Base-by-base conservation (phyloP, 768 basidiomycete genomes). In the Macrolepiota dolichaula region DNA sequence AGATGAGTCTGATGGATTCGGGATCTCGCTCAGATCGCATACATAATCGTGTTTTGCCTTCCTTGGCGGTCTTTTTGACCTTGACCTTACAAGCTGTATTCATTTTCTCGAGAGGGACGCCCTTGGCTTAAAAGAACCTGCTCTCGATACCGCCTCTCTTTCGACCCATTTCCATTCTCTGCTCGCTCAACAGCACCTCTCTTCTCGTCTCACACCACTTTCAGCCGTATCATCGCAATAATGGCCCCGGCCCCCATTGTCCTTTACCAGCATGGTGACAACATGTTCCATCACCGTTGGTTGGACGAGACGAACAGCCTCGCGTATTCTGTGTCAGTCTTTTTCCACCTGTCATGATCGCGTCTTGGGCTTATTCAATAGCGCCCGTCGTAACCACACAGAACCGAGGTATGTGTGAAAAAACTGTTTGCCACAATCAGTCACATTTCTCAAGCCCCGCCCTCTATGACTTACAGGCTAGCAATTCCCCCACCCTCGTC, bases 401-500 rank as follows among this genome's bases (percentile, higher is more conserved):
- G 59, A 50, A 54, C 19, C 59, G 52, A 61, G 59, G 59, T 61
- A 38, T 49, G 53, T 57, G 57, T 51, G 35, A 37, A 49, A 37
- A 49, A 25, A 13, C 38, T 15, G 7, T 40, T 46, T 35, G 40
- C 40, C 15, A 38, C 47, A 36, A 29, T 22, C 22, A 24, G 49
- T 51, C n/a, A 13, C 22, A 6, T 11, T 37, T 59, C 27, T 19
- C n/a, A 19, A 49, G 24, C 11, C 27, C 19, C 24, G 29, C 19
- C 32, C 51, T n/a, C n/a, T n/a, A n/a, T 42, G 36, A 38, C 50
- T 56, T 29, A 32, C 37, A 55, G 54, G 55, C 44, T 15, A 51
- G 24, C 12, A 51, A 51, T 53, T 25, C 38, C 38, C 55, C 61
- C 59, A 64, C 64, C 63, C 62, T 58, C 67, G 63, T 66, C 55